A percentile compares a stretch with the other conserved stretches of the same genome.
Conservation (phyloP, 106 monocot genomes). For the Platanthera zijinensis region DNA sequence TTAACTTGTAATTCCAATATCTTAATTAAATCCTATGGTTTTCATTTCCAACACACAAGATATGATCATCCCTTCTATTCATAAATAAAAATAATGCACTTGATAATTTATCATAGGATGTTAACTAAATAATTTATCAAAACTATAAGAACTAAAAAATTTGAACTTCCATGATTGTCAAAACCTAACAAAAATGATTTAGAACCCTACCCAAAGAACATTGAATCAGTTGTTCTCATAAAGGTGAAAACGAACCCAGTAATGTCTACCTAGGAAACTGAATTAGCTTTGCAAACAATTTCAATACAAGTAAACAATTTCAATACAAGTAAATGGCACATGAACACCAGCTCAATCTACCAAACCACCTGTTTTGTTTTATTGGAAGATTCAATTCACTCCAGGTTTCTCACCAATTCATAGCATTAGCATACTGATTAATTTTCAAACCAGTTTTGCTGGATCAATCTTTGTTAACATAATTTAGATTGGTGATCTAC, state of each 20-base stretch:
- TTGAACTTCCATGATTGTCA: neutral
- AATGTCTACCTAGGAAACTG: neutral
- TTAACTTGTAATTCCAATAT: neutral
- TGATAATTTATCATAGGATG: neutral
- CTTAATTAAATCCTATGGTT: neutral
- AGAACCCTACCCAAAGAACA: neutral
- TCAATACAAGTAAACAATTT: too few species aligned
- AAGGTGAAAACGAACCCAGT: neutral
- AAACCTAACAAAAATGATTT: neutral
- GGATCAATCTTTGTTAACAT: neutral
- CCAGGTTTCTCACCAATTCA: neutral
- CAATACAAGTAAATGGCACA: too few species aligned
- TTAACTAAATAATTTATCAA: neutral
- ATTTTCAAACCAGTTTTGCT: neutral
- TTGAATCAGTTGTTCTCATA: too few species aligned
- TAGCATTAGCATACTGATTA: neutral
- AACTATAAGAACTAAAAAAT: neutral
- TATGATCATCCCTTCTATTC: neutral
- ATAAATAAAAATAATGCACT: neutral
- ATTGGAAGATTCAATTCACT: neutral
- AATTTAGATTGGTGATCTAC: slow-evolving; percentile 19
- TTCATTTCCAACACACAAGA: neutral
- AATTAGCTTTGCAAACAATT: neutral
- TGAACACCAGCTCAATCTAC: too few species aligned
- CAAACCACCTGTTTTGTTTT: too few species aligned